Percentiles rank a stretch among this genome's conserved stretches.
These are phyloP conservation scores for Akanthomyces uredinophilus DNA, from an alignment of 2,329 filamentous ascomycete species.

Conservation along the genomic window DNA sequence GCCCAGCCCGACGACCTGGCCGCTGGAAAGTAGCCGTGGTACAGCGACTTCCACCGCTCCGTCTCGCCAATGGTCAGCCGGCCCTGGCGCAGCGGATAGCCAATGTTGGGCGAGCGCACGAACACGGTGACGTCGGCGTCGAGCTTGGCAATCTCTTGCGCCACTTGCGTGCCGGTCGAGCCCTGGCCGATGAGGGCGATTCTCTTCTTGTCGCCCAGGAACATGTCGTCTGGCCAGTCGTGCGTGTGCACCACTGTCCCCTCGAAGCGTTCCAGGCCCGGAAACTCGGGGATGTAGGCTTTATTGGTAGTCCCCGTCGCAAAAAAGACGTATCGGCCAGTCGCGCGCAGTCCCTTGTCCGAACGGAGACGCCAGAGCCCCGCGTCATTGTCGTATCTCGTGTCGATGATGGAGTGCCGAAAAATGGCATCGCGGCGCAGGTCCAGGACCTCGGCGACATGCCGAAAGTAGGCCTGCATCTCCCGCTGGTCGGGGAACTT, in stretches of 20 bases:
- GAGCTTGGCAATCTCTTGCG: slow-evolving; percentile 28
- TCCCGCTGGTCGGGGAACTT: slow-evolving; percentile 36
- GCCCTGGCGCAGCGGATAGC: slow-evolving; percentile 51
- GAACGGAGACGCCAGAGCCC: slow-evolving; percentile 40
- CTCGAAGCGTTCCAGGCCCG: slow-evolving; percentile 28
- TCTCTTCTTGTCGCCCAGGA: slow-evolving; percentile 23
- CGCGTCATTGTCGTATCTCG: slow-evolving; percentile 32
- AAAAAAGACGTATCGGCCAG: slow-evolving; percentile 39
- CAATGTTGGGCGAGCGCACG: slow-evolving; percentile 54
- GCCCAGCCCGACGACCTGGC: slow-evolving; percentile 12
- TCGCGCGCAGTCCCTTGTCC: slow-evolving; percentile 33
- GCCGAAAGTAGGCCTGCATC: slow-evolving; percentile 40
- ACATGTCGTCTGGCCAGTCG: slow-evolving; percentile 22
- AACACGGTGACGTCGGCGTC: slow-evolving; percentile 40
- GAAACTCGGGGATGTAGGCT: slow-evolving; percentile 31
- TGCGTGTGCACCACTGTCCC: slow-evolving; percentile 27
- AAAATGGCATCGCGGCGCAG: slow-evolving; percentile 41
- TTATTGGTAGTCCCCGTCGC: slow-evolving; percentile 43
- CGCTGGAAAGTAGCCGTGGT: slow-evolving; percentile 36
- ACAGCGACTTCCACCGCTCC: slow-evolving; percentile 25
- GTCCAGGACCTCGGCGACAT: slow-evolving; percentile 38
- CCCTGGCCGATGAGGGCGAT: slow-evolving; percentile 29
- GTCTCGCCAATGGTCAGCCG: background rate
- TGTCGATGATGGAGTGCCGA: slow-evolving; percentile 36
- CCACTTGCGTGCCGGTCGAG: slow-evolving; percentile 27